phyloP scores from a whole-genome alignment of 2,329 filamentous ascomycete genomes.

The Botrytis byssoidea region DNA sequence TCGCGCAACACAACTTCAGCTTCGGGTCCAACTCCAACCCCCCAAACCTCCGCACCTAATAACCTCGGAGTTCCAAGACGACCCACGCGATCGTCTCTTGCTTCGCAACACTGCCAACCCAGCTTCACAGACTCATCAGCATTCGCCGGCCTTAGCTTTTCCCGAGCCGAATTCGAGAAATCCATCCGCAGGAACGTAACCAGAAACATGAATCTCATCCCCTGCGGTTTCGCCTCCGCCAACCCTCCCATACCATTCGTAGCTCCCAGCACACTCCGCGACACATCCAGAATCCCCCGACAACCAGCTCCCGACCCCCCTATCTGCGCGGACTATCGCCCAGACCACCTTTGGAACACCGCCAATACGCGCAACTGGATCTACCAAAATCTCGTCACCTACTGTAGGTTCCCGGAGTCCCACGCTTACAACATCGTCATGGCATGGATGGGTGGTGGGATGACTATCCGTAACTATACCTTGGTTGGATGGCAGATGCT shows the following conservation, averaged over 20 bases:
- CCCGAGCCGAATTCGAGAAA: neutral
- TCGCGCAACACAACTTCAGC: neutral
- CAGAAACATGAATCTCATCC: neutral
- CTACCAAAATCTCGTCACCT: neutral
- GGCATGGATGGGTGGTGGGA: neutral
- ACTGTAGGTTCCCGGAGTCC: neutral
- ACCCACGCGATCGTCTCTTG: neutral
- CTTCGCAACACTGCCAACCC: neutral
- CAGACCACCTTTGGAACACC: neutral
- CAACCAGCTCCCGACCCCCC: neutral
- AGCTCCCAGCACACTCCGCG: accelerated
- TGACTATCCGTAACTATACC: neutral
- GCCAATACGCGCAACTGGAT: neutral
- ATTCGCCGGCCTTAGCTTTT: neutral
- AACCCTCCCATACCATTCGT: neutral
- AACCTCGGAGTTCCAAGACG: neutral
- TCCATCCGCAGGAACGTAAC: neutral
- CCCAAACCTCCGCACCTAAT: neutral
- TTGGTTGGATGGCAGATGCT: neutral
- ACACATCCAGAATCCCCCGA: accelerated
- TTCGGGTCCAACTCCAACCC: neutral
- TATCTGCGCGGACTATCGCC: neutral
- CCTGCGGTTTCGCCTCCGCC: no score
- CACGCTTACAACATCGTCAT: neutral
- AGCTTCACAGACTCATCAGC: neutral